Evolutionary conservation across 2,329 filamentous ascomycete species (phyloP).

Genomic region (Penicillium sp.): DNA sequence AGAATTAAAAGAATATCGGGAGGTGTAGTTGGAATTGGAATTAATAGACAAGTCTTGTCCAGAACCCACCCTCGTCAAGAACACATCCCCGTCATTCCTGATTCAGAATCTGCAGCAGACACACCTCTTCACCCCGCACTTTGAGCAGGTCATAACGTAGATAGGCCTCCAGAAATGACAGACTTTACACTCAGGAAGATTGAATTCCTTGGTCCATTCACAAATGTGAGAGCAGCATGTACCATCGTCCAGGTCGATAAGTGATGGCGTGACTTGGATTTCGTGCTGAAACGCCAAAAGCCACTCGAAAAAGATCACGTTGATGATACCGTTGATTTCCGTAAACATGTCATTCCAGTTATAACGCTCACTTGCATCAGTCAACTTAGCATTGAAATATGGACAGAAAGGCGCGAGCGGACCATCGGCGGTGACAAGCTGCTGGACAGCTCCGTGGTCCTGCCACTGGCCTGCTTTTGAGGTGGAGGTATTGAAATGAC

Average conservation of each 20-base stretch:
- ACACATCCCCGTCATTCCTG: neutral
- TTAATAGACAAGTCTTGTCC: neutral
- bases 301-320: conserved; percentile 28
- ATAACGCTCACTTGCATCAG: conserved; percentile 25
- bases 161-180: conserved; percentile 36
- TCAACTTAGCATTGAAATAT: conserved; percentile 32
- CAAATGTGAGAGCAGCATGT: conserved; percentile 30
- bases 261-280: conserved; percentile 4
- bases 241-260: neutral
- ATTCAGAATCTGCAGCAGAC: conserved; percentile 37
- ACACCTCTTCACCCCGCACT: conserved; percentile 34
- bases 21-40: no score
- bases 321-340: conserved; percentile 34
- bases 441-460: neutral
- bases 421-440: neutral
- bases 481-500: neutral
- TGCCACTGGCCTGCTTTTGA: neutral
- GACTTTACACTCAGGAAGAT: conserved; percentile 23
- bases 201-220: conserved; percentile 32
- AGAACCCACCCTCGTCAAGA: neutral
- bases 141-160: conserved; percentile 33
- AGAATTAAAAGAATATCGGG: no score
- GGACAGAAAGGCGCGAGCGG: conserved; percentile 22
- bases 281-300: conserved; percentile 29
- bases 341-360: conserved; percentile 26